Evolutionary conservation across 2,329 filamentous ascomycete species (phyloP).

Genomic region (Dryadomyces quercivorus): DNA sequence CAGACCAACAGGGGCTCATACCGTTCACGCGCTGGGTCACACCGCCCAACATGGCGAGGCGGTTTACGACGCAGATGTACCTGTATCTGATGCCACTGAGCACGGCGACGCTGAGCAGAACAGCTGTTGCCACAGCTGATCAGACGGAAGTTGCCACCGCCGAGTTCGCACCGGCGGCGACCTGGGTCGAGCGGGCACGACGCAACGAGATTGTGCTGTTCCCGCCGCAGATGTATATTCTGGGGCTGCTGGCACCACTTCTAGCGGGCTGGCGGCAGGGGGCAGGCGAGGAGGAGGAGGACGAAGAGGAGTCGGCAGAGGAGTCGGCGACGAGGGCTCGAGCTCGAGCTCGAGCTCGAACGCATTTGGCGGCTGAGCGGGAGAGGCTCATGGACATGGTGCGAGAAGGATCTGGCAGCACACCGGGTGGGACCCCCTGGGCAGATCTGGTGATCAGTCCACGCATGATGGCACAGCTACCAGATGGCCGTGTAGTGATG

Average conservation of each 20-base stretch:
- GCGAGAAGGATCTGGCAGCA: background rate
- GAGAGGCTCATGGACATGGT: background rate
- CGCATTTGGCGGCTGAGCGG: background rate
- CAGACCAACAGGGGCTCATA: constrained; percentile 57
- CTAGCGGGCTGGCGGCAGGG: constrained; percentile 18
- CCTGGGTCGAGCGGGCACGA: constrained; percentile 56
- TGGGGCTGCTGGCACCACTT: constrained; percentile 44
- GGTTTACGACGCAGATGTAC: constrained; percentile 97
- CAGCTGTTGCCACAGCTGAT: constrained; percentile 43
- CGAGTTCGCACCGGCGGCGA: constrained; percentile 55
- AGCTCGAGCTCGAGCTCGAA: too few relatives aligned
- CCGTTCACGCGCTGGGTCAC: constrained; percentile 93
- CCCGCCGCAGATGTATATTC: constrained; percentile 75
- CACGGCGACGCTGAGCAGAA: constrained; percentile 23
- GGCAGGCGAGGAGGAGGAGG: background rate
- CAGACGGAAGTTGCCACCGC: constrained; percentile 49
- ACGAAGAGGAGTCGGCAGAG: constrained; percentile 17
- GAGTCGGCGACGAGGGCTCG: too few relatives aligned
- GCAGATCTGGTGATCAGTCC: constrained; percentile 51
- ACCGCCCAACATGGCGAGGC: constrained; percentile 54
- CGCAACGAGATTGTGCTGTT: constrained; percentile 67
- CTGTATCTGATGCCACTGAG: constrained; percentile 67
- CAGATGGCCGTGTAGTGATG: constrained; percentile 37
- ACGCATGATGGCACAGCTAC: constrained; percentile 27
- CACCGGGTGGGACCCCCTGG: constrained; percentile 28